Percentiles rank a stretch among this genome's conserved stretches.
phyloP scores from a whole-genome alignment of 148 eudicot species.

The Rhododendron simsii region DNA sequence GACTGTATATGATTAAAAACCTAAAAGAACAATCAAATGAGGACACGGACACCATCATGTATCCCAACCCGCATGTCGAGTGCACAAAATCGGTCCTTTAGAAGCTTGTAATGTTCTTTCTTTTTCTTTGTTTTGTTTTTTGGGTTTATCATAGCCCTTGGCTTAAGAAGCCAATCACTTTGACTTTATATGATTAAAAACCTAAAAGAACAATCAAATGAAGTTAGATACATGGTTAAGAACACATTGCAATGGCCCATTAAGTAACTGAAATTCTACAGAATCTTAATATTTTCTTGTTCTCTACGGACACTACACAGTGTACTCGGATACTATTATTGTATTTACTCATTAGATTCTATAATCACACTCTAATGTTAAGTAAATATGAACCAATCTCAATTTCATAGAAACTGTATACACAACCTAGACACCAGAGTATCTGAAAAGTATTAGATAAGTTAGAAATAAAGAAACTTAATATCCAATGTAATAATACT shows the following conservation, averaged over 20 bases:
- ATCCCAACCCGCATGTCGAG: not conserved
- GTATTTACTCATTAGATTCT: not conserved
- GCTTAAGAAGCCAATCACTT: not conserved
- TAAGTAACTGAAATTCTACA: not conserved
- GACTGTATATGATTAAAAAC: not conserved
- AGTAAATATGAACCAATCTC: not conserved
- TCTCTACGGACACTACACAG: not conserved
- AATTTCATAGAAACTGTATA: not conserved
- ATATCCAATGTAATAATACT: not conserved
- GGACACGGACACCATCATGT: not conserved
- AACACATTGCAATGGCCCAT: not conserved
- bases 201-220: not conserved
- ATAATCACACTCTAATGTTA: not conserved
- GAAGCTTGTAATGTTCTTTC: not conserved
- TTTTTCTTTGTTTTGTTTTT: too few species aligned
- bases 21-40: not conserved
- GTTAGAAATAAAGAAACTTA: not conserved
- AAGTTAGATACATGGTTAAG: not conserved
- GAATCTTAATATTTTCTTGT: not conserved
- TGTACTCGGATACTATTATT: not conserved
- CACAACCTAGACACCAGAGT: not conserved
- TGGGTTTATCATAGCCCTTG: not conserved
- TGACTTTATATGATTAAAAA: not conserved
- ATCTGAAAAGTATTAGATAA: not conserved
- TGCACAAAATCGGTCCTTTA: not conserved